phyloP scores from a whole-genome alignment of 2,329 filamentous ascomycete species.

The Colletotrichum liriopes region DNA sequence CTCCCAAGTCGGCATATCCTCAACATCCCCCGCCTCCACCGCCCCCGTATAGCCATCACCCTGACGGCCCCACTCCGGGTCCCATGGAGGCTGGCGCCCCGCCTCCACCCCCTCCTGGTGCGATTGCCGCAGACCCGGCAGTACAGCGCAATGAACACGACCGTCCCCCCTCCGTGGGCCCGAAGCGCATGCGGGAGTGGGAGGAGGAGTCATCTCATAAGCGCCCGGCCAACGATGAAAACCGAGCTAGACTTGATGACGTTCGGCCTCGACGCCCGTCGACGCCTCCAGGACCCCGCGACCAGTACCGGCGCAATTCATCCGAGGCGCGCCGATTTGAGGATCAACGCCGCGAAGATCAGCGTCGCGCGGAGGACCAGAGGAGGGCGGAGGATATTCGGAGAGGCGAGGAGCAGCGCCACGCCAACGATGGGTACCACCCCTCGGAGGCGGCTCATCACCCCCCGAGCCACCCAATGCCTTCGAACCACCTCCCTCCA shows the following conservation, averaged over 20 bases:
- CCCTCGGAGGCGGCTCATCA: conserved; percentile 95
- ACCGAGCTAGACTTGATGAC: conserved; percentile 88
- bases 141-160: conserved; percentile 75
- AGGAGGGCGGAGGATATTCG: conserved; percentile 72
- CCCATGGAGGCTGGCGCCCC: conserved; percentile 80
- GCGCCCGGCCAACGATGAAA: conserved; percentile 92
- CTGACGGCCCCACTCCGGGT: conserved; percentile 69
- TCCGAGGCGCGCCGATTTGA: conserved; percentile 79
- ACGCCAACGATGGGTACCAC: conserved; percentile 85
- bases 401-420: conserved; percentile 74
- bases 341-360: conserved; percentile 74
- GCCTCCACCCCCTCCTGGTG: conserved; percentile 69
- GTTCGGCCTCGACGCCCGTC: conserved; percentile 84
- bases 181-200: conserved; percentile 94
- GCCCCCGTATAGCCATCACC: conserved; percentile 78
- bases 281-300: conserved; percentile 73
- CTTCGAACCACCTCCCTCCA: conserved; percentile 70
- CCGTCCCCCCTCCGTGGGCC: conserved; percentile 83
- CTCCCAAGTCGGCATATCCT: conserved; percentile 89
- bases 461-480: conserved; percentile 74
- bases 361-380: conserved; percentile 67
- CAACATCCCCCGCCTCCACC: conserved; percentile 75
- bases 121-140: conserved; percentile 76
- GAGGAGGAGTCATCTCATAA: conserved; percentile 86
- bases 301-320: conserved; percentile 82